These are phyloP conservation scores for Russula emetica DNA, from an alignment of 768 basidiomycete genomes.

Conservation along the genomic window DNA sequence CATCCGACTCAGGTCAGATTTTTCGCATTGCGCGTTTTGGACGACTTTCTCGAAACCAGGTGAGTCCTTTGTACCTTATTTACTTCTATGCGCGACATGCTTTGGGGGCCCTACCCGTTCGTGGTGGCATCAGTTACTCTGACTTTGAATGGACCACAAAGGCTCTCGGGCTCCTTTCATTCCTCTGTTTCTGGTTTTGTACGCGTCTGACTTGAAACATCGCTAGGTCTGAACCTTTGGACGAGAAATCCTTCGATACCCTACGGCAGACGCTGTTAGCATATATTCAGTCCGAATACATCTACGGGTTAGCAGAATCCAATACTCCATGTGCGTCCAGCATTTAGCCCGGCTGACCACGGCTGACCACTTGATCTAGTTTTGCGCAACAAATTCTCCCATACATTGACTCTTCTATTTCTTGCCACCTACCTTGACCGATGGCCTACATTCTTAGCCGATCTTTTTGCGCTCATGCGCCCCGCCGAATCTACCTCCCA, in stretches of 20 bases:
- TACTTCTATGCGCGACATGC: neutral
- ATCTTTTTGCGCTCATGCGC: conserved; percentile 70
- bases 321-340: conserved; percentile 68
- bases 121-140: neutral
- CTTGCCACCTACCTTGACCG: conserved; percentile 80
- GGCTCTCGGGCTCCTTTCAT: neutral
- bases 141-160: neutral
- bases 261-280: conserved; percentile 72
- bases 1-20: conserved; percentile 71
- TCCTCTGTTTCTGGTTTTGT: neutral
- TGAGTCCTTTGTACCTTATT: conserved; percentile 39
- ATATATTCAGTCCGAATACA: conserved; percentile 87
- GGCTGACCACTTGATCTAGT: conserved; percentile 43
- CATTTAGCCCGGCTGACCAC: conserved; percentile 5
- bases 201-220: conserved; percentile 5
- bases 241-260: conserved; percentile 63
- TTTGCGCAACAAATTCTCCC: conserved; percentile 92
- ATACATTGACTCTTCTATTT: conserved; percentile 85
- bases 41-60: conserved; percentile 81
- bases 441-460: conserved; percentile 82
- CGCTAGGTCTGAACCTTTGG: conserved; percentile 60
- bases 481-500: conserved; percentile 52
- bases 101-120: neutral
- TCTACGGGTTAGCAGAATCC: conserved; percentile 78
- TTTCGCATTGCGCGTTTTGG: conserved; percentile 73